These are phyloP conservation scores for Penicillium palitans DNA, from an alignment of 2,329 filamentous ascomycete genomes.

Conservation along the genomic window DNA sequence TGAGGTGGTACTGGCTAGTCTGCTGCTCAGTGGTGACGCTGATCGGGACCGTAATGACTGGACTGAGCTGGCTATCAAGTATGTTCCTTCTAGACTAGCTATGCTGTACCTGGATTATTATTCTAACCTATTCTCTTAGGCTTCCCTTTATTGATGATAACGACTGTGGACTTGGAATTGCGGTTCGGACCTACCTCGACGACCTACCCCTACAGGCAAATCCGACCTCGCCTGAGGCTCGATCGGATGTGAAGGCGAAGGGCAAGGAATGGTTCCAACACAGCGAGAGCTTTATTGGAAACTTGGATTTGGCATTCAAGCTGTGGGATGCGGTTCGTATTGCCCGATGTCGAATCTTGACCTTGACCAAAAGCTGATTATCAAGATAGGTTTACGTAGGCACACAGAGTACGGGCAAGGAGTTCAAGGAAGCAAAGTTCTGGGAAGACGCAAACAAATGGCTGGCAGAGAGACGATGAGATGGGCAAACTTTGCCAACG, in stretches of 20 bases:
- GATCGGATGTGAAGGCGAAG: conserved; percentile 52
- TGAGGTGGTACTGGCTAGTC: conserved; percentile 75
- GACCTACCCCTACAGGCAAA: conserved; percentile 59
- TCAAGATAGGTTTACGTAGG: conserved; percentile 56
- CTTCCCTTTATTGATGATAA: conserved; percentile 49
- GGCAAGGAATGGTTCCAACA: conserved; percentile 63
- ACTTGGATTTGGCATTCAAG: conserved; percentile 61
- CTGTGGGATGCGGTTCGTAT: conserved; percentile 64
- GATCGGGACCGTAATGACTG: conserved; percentile 68
- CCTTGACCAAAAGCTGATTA: conserved; percentile 14
- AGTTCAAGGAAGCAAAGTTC: conserved; percentile 53
- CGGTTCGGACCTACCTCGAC: conserved; percentile 51
- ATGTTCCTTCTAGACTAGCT: conserved; percentile 34
- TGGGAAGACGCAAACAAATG: conserved; percentile 64
- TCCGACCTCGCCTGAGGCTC: conserved; percentile 51
- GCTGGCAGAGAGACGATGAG: conserved; percentile 48
- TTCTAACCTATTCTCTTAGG: conserved; percentile 24
- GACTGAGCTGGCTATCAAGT: conserved; percentile 71
- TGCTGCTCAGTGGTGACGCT: conserved; percentile 79
- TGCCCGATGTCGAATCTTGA: neutral
- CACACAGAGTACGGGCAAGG: conserved; percentile 55
- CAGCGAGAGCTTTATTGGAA: conserved; percentile 57
- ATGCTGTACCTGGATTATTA: neutral
- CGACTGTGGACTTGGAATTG: conserved; percentile 50
- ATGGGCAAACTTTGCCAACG: conserved; percentile 1